A percentile compares a stretch with the other conserved stretches of the same genome.
Evolutionary conservation across 2,329 filamentous ascomycete species (phyloP).

Genomic region (Celoporthe dispersa): DNA sequence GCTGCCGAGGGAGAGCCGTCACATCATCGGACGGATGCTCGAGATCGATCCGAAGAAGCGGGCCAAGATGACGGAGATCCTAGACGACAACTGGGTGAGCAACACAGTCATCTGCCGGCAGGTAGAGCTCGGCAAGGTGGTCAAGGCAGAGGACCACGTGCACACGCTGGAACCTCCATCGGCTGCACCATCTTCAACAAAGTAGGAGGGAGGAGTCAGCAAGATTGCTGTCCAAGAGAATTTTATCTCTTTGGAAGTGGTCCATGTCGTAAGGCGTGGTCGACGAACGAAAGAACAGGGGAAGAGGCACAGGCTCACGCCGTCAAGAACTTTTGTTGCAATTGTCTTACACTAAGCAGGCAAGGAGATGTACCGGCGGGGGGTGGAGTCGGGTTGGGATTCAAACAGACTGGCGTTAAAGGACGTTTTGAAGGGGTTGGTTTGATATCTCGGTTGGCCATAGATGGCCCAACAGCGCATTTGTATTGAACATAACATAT

Average conservation of each 20-base stretch:
- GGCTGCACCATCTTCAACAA: conserved; percentile 40
- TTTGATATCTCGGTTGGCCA: conserved; percentile 16
- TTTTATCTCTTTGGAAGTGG: not conserved
- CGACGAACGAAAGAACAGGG: not conserved
- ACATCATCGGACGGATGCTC: conserved; percentile 91
- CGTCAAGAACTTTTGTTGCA: not conserved
- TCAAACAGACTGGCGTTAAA: conserved; percentile 10
- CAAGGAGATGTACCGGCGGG: not conserved
- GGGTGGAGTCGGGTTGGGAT: not conserved
- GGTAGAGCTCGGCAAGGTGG: conserved; percentile 69
- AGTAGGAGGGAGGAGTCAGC: conserved; percentile 22
- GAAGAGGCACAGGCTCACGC: conserved; percentile 1
- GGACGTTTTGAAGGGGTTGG: not conserved
- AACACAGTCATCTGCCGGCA: conserved; percentile 84
- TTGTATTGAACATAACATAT: conserved; percentile 16
- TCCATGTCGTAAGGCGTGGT: not conserved
- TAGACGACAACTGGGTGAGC: conserved; percentile 89
- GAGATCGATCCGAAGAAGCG: conserved; percentile 83
- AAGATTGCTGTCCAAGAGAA: not conserved
- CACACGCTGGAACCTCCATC: conserved; percentile 81
- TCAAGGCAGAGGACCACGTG: conserved; percentile 75
- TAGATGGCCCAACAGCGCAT: conserved; percentile 16
- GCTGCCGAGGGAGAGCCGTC: conserved; percentile 84
- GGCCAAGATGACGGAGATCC: conserved; percentile 82
- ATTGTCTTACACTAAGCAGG: conserved; percentile 2